phyloP scores from a whole-genome alignment of 2,329 filamentous ascomycete genomes.

The Sarocladium strictum region DNA sequence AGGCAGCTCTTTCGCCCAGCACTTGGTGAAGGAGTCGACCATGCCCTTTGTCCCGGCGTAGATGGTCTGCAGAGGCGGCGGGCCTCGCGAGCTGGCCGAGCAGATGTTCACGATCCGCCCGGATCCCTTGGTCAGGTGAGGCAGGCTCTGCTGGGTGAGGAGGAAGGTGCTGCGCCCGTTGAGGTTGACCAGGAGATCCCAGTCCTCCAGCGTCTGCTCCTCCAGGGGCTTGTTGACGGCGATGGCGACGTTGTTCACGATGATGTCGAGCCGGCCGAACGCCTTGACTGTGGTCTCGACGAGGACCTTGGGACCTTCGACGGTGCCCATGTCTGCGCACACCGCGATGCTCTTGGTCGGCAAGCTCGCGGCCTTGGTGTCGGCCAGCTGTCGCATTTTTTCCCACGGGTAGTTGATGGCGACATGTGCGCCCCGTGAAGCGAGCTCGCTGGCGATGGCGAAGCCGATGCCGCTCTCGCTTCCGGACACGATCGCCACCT shows the following conservation, averaged over 20 bases:
- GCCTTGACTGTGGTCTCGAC: constrained; percentile 27
- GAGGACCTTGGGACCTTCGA: constrained; percentile 27
- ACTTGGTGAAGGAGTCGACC: constrained; percentile 39
- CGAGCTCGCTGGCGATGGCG: constrained; percentile 36
- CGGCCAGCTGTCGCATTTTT: constrained; percentile 22
- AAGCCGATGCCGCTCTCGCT: constrained; percentile 33
- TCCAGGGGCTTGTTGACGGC: constrained; percentile 31
- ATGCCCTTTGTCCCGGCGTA: constrained; percentile 45
- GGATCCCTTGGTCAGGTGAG: constrained; percentile 27
- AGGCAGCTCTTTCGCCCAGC: constrained; percentile 38
- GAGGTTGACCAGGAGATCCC: constrained; percentile 33
- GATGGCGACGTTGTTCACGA: constrained; percentile 29
- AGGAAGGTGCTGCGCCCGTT: constrained; percentile 36
- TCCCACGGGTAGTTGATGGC: constrained; percentile 43
- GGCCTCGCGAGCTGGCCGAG: constrained; percentile 25
- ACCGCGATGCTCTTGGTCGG: constrained; percentile 28
- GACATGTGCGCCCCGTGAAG: constrained; percentile 38
- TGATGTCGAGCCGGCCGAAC: constrained; percentile 33
- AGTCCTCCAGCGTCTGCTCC: constrained; percentile 31
- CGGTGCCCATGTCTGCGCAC: constrained; percentile 34
- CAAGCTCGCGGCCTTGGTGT: constrained; percentile 17
- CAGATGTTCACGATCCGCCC: constrained; percentile 38
- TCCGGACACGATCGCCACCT: constrained; percentile 15
- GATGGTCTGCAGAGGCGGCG: constrained; percentile 32
- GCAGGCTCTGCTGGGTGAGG: constrained; percentile 30